Percentiles rank a stretch among this genome's conserved stretches.
Evolutionary conservation across 73 alveolate genomes (phyloP).

Genomic region (Tetrahymena borealis): DNA sequence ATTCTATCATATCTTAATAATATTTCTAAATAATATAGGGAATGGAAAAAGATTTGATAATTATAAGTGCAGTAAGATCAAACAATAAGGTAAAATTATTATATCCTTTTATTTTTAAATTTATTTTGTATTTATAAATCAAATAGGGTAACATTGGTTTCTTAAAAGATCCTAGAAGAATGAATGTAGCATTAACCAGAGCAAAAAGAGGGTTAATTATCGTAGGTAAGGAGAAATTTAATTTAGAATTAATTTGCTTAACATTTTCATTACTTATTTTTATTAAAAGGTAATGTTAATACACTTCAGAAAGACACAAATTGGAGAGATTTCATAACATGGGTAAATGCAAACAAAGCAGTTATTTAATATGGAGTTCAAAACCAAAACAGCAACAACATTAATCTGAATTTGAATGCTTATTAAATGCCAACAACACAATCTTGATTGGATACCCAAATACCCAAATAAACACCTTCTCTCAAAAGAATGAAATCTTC

Average conservation of each 20-base stretch:
- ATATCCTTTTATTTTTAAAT: not conserved
- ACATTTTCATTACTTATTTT: not conserved
- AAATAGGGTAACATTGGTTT: not conserved
- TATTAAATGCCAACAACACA: not conserved
- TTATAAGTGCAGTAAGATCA: not conserved
- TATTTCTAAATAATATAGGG: not conserved
- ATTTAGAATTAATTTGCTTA: not conserved
- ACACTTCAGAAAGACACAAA: not conserved
- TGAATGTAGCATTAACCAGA: not conserved
- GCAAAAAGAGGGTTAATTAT: not conserved
- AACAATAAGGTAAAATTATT: not conserved
- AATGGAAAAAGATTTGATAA: not conserved
- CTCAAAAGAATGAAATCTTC: not conserved
- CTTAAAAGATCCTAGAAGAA: not conserved
- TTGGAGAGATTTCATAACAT: not conserved
- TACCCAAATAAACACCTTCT: not conserved
- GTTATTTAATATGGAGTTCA: not conserved
- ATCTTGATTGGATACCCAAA: not conserved
- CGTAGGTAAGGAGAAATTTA: not conserved
- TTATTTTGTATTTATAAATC: not conserved
- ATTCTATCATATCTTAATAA: not conserved
- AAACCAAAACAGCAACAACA: no score
- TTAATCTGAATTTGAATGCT: not conserved
- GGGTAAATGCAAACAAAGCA: constrained; percentile 3
- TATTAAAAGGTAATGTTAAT: not conserved